Evolutionary conservation across 31 red algal species (phyloP), one percentile per base, ranked within the genome.

Genomic region (Bonnemaisonia californica): DNA sequence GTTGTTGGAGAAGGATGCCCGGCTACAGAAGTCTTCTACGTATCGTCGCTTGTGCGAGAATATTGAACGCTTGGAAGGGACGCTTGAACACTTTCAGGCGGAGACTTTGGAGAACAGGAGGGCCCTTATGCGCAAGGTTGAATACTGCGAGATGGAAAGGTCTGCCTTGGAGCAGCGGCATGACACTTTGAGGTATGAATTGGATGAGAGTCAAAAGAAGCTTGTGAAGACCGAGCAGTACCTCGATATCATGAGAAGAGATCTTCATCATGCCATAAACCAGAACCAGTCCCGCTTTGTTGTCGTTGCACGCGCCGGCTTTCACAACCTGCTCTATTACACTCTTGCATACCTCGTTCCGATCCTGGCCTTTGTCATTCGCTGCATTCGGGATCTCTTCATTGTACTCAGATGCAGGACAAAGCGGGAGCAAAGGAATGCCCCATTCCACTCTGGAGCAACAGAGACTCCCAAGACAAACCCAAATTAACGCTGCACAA

Each of bases 301-400:
- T 13, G 30, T 31, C 9, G 33, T 54, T 16, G 12, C 48, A 8
- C 60, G 77, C 45, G 24, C 77, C 13, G 51, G 54, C 3, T 12
- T 67, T 12, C 26, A 81, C 30, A 81, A 81, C 51, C 13, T 63
- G 26, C 28, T 81, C 34, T 81, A 81, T 31, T 81, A 81, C 40
- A 24, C 67, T 24, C 33, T 81, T 18, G 77, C 77, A 16, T 81
- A 81, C 41, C 40, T 81, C 5, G 77, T 81, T 42, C 77, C 77
- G 21, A 55, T 81, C 21, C 3, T 84, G 51, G 80, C 80, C 22
- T 75, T 84, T 73, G 0, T 75, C 26, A 74, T 75, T 74, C 51
- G 80, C 3, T 28, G 51, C 13, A 42, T 84, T 29, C 22, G 80
- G n/a, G 80, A 84, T 74, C 27, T 27, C 3, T 12, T 62, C 0